A percentile compares a stretch with the other conserved stretches of the same genome.
Conservation (phyloP, 129 eudicot genomes). For the Arctium lappa region DNA sequence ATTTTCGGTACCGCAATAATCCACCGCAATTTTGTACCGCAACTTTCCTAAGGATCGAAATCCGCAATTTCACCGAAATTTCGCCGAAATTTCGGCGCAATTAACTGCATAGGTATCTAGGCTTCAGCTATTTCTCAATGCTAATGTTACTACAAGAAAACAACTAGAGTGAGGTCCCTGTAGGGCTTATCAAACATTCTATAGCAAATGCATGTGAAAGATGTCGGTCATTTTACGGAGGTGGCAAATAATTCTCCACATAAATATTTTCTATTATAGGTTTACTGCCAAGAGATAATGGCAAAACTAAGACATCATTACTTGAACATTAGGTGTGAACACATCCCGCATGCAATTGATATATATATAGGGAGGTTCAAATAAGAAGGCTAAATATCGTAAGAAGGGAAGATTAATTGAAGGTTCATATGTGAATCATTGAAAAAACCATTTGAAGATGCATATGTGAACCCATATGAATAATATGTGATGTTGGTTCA, state of each 20-base stretch:
- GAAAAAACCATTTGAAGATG: too few relatives aligned
- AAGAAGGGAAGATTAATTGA: too few relatives aligned
- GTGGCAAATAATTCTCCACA: background rate
- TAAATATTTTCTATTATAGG: background rate
- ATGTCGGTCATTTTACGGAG: background rate
- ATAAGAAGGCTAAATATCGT: too few relatives aligned
- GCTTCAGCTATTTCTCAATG: background rate
- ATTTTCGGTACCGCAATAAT: too few relatives aligned
- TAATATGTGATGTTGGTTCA: too few relatives aligned
- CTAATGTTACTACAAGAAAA: background rate
- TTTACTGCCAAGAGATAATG: background rate
- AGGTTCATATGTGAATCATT: too few relatives aligned
- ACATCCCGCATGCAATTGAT: background rate
- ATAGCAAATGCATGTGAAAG: background rate
- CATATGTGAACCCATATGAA: too few relatives aligned
- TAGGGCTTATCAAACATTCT: background rate
- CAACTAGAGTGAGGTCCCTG: background rate
- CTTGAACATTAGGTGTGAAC: background rate
- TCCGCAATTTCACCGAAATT: too few relatives aligned
- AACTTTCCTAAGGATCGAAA: too few relatives aligned
- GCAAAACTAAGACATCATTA: background rate
- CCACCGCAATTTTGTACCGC: too few relatives aligned
- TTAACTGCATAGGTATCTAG: too few relatives aligned
- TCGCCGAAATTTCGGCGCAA: too few relatives aligned
- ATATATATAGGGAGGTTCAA: background rate